Base-by-base conservation (phyloP, 1,284 basidiomycete genomes). In the Irpex rosettiformis region DNA sequence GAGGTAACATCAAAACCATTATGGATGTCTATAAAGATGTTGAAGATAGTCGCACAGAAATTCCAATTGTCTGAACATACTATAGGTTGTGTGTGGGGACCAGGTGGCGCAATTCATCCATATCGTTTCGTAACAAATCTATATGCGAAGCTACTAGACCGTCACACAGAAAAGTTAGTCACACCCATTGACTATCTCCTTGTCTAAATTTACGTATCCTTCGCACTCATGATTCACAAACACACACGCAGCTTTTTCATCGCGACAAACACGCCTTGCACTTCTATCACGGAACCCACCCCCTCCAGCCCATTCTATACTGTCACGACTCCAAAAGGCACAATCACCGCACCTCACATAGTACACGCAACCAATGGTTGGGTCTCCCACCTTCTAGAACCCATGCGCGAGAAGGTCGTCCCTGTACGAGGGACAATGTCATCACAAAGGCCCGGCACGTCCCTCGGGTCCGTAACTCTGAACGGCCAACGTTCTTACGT, bases 341-440 rank as follows among this genome's bases (percentile, higher is more conserved):
- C 65, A 11, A 72, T 91, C 51, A 71, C 67, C 3, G 72, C 88
- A 0, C 72, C 70, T 3, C 88, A 89, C 64, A 75, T 93, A 52
- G 74, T 93, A 1, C 91, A 94, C 68, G 88, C 90, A 0, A 93
- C 90, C 1, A 94, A 94, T 69, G 90, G 79, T 33, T 92, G 91
- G 78, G 75, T 78, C 4, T 83, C 87, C 0, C 82, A 88, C 65
- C 84, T 93, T 21, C 72, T 91, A 57, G 62, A 67, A 18, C 70
- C 73, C 1, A 66, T 79, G 62, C 77, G 77, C 30, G 69, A 70
- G 48, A 80, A 77, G 60, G 73, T 84, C 57, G 68, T 86, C 27
- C 84, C 85, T 6, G 70, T 78, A 0, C 78, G 88, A 24, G 87
- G 80, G 7, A 81, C 80, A 57, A 89, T 90, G 81, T 81, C 84